Base-by-base conservation (phyloP, 1,284 basidiomycete genomes). In the Afroboletus lepidellus region DNA sequence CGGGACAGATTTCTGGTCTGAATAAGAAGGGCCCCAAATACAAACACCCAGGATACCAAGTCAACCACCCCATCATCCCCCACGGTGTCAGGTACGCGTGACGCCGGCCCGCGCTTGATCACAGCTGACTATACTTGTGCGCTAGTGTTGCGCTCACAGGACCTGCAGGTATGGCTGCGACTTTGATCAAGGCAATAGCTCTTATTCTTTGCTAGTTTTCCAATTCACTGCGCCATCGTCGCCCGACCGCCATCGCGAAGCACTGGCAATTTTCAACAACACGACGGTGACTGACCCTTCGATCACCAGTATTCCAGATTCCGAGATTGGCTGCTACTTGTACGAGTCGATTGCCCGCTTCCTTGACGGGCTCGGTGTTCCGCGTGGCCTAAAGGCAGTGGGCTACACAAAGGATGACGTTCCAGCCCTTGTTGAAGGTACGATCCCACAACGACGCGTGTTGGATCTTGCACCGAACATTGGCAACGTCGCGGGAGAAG, bases 1-100 rank as follows among this genome's bases (percentile, higher is more conserved):
- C 34, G 24, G 32, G 20, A n/a, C 56, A 92, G 90, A 94, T 97
- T 57, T 95, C 93, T 18, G 94, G 95, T 1, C 73, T 98, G 64
- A 98, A 98, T 77, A 98, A 98, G 75, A 87, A 86, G 58, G 89
- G 93, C 0, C 89, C 92, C 4, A 90, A 90, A 68, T 94, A 88
- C 70, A 83, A 89, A 67, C 93, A 97, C 70, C 81, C 92, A 41
- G 92, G 90, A 50, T 94, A 94, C 72, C 74, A 78, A 37, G 84
- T 86, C 16, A 83, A 89, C 58, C 79, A 86, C 51, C 94, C 94
- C 8, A 94, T 98, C 57, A 93, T 98, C 51, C 95, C 95, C 13
- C 92, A 98, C 67, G 93, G 93, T 51, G 75, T 94, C 63, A 90
- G 83, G 85, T 85, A 69, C 41, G 72, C 65, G 20, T 53, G 23